These are phyloP conservation scores for Pulveroboletus sp. DNA, from an alignment of 768 basidiomycete genomes.

Conservation along the genomic window DNA sequence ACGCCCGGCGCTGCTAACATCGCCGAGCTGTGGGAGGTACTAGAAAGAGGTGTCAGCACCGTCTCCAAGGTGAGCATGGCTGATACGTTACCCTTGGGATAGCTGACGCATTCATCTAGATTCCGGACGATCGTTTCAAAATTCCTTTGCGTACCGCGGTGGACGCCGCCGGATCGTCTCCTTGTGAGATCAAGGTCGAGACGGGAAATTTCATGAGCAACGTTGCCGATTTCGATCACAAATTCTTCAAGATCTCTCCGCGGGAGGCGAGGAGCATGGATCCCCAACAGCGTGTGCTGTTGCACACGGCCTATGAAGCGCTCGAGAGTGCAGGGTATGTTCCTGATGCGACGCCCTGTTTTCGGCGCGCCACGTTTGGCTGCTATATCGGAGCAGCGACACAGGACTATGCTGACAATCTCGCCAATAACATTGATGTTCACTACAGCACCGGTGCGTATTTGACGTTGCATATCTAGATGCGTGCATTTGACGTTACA, in stretches of 20 bases:
- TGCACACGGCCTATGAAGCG: conserved; percentile 64
- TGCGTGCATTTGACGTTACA: no score
- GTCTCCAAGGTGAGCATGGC: conserved; percentile 44
- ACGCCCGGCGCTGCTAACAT: conserved; percentile 46
- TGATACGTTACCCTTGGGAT: no score
- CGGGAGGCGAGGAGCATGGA: conserved; percentile 74
- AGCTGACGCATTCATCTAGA: conserved; percentile 34
- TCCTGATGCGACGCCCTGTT: conserved; percentile 50
- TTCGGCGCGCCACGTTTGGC: conserved; percentile 36
- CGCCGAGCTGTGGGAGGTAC: conserved; percentile 52
- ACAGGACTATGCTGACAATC: no score
- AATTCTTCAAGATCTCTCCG: conserved; percentile 69
- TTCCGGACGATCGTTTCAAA: conserved; percentile 57
- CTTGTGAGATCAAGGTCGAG: conserved; percentile 45
- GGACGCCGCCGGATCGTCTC: conserved; percentile 20
- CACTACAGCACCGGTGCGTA: no score
- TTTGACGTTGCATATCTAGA: no score
- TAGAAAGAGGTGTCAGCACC: conserved; percentile 54
- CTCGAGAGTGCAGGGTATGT: conserved; percentile 59
- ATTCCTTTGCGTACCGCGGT: conserved; percentile 35
- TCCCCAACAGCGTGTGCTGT: conserved; percentile 66
- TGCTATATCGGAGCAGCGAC: no score
- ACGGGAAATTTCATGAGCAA: conserved; percentile 62
- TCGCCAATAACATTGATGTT: no score
- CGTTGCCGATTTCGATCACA: conserved; percentile 59